Percentiles rank a stretch among this genome's conserved stretches.
phyloP scores from a whole-genome alignment of 176 grass and related monocot genomes.

The Hordeum marinum region DNA sequence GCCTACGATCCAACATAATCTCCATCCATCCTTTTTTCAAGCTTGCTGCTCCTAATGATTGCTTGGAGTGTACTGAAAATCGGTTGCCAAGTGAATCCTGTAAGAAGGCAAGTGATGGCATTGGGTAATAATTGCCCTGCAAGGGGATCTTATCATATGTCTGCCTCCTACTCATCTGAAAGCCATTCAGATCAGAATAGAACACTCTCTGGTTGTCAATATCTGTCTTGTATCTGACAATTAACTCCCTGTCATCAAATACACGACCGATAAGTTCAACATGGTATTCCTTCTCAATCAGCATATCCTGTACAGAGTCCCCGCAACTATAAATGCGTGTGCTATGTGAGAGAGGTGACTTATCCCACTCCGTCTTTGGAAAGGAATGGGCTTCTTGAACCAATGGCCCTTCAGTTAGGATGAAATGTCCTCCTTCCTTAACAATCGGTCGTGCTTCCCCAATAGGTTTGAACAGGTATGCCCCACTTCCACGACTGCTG shows the following conservation, averaged over 20 bases:
- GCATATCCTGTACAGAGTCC: conserved; percentile 68
- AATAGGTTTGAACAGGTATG: conserved; percentile 92
- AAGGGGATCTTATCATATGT: conserved; percentile 92
- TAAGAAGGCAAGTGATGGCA: conserved; percentile 92
- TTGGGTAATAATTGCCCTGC: conserved; percentile 97
- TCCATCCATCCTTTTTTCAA: conserved; percentile 94
- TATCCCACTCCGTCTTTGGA: conserved; percentile 75
- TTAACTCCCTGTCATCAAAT: conserved; percentile 85
- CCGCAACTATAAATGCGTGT: conserved; percentile 75
- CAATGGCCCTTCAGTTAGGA: conserved; percentile 79
- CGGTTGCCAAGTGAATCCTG: conserved; percentile 79
- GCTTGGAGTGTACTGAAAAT: conserved; percentile 88
- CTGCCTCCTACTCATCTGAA: conserved; percentile 95
- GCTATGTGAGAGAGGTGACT: conserved; percentile 72
- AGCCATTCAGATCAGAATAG: conserved; percentile 95
- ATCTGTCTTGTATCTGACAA: conserved; percentile 90
- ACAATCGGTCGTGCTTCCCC: conserved; percentile 73
- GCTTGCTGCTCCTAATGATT: conserved; percentile 83
- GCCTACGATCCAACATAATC: conserved; percentile 96
- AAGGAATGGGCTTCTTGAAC: conserved; percentile 84
- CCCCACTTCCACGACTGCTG: conserved; percentile 77
- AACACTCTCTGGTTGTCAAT: conserved; percentile 85
- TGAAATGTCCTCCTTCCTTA: conserved; percentile 68
- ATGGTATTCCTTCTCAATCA: conserved; percentile 98
- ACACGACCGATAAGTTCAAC: conserved; percentile 72